Evolutionary conservation across 192 early-diverging fungal genomes (phyloP).

Genomic region (Mortierella claussenii): DNA sequence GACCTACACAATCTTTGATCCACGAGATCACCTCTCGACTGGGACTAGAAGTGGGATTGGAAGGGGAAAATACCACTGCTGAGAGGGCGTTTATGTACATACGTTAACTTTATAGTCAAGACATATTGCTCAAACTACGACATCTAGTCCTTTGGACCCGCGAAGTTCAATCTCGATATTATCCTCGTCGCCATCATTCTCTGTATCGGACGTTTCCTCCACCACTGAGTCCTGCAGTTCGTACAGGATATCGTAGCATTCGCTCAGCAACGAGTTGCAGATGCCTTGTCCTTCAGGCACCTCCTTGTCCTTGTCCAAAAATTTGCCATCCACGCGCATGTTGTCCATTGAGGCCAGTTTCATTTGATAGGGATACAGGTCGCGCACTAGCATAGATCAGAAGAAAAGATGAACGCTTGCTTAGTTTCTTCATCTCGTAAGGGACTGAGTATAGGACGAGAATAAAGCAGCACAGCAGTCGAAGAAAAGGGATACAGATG

Average conservation of each 20-base stretch:
- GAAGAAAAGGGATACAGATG: too few relatives aligned
- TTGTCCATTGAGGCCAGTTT: slow-evolving; percentile 86
- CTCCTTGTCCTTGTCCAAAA: slow-evolving; percentile 82
- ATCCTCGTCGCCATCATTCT: slow-evolving; percentile 12
- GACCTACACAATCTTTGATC: background rate
- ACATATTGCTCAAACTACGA: slow-evolving; percentile 20
- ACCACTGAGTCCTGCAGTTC: slow-evolving; percentile 72
- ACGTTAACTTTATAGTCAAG: background rate
- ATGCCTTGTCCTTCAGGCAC: slow-evolving; percentile 90
- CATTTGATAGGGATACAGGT: slow-evolving; percentile 91
- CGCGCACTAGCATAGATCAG: slow-evolving; percentile 57
- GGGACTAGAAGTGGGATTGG: too few relatives aligned
- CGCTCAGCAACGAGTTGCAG: slow-evolving; percentile 83
- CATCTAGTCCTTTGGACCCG: slow-evolving; percentile 39
- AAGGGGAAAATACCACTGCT: too few relatives aligned
- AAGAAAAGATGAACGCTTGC: background rate
- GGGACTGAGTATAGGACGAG: too few relatives aligned
- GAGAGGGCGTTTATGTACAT: background rate
- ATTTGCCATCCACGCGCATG: slow-evolving; percentile 86
- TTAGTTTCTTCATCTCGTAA: too few relatives aligned
- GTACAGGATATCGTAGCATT: slow-evolving; percentile 89
- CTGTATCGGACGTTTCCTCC: slow-evolving; percentile 34
- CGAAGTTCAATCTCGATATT: slow-evolving; percentile 15
- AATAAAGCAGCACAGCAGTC: too few relatives aligned
- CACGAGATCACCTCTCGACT: too few relatives aligned